Percentiles rank a stretch among this genome's conserved stretches.
phyloP scores from a whole-genome alignment of 2,329 filamentous ascomycete genomes.

The Fusarium annulatum region DNA sequence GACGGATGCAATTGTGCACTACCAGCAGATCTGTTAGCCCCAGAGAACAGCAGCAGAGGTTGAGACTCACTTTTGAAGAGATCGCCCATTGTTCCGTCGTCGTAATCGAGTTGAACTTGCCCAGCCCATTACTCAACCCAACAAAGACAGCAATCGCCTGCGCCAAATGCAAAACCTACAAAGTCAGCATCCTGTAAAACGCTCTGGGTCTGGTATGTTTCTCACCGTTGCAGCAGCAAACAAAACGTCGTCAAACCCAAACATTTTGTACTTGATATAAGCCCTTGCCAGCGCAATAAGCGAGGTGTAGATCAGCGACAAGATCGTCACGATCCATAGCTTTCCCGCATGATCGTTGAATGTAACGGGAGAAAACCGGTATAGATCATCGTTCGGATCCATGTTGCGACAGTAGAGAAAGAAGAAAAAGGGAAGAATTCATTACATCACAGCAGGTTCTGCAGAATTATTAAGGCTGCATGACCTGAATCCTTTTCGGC shows the following conservation, averaged over 20 bases:
- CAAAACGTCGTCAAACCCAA: constrained; percentile 33
- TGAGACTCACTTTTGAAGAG: constrained; percentile 15
- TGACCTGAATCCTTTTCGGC: background rate
- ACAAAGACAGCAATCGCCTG: constrained; percentile 35
- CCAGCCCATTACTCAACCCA: constrained; percentile 20
- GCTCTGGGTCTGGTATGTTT: background rate
- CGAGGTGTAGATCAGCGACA: constrained; percentile 36
- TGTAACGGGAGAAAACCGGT: constrained; percentile 28
- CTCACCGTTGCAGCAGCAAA: constrained; percentile 28
- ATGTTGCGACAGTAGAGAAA: background rate
- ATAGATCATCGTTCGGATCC: constrained; percentile 1
- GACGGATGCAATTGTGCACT: constrained; percentile 23
- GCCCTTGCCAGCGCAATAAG: constrained; percentile 26
- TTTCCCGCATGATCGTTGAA: constrained; percentile 35
- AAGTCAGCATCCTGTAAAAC: background rate
- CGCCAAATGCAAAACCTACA: constrained; percentile 24
- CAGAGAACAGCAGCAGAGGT: accelerated
- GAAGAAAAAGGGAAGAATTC: background rate
- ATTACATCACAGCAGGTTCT: background rate
- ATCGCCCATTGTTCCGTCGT: constrained; percentile 20
- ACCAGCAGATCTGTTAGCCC: background rate
- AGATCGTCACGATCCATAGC: constrained; percentile 37
- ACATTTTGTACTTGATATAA: constrained; percentile 40
- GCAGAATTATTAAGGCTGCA: background rate
- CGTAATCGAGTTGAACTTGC: constrained; percentile 35